A percentile compares a stretch with the other conserved stretches of the same genome.
Evolutionary conservation across 768 basidiomycete species (phyloP).

Genomic region (Trametes maxima): DNA sequence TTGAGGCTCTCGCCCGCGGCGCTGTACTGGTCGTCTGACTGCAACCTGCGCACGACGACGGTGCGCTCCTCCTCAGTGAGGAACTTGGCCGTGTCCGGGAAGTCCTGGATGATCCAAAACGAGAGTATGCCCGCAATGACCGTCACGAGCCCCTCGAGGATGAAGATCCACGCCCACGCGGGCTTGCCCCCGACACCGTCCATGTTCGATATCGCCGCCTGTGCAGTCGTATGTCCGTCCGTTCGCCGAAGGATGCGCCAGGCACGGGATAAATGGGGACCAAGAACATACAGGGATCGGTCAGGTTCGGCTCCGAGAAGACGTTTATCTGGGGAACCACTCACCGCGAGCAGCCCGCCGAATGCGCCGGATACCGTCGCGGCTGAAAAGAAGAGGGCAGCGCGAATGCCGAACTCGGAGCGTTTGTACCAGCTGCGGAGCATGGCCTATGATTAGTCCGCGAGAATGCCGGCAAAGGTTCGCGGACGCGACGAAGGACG

Average conservation of each 20-base stretch:
- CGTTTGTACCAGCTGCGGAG: conserved; percentile 61
- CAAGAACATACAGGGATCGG: background rate
- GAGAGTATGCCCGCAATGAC: conserved; percentile 65
- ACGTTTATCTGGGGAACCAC: conserved; percentile 11
- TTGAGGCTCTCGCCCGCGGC: conserved; percentile 67
- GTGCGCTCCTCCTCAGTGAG: conserved; percentile 71
- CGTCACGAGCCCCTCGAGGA: conserved; percentile 69
- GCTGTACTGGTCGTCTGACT: conserved; percentile 69
- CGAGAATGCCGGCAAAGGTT: conserved; percentile 11
- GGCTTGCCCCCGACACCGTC: conserved; percentile 68
- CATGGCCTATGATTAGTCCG: conserved; percentile 18
- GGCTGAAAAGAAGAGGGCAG: conserved; percentile 53
- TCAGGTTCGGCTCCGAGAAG: background rate
- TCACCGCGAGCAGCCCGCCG: conserved; percentile 71
- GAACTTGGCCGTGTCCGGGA: conserved; percentile 81
- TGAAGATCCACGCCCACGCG: conserved; percentile 76
- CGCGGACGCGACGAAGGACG: conserved; percentile 23
- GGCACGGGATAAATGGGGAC: background rate
- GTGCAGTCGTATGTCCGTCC: background rate
- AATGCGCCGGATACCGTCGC: conserved; percentile 85
- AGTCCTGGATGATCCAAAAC: conserved; percentile 82
- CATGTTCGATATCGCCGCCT: conserved; percentile 72
- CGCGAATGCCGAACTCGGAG: conserved; percentile 68
- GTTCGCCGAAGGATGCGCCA: background rate
- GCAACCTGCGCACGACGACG: conserved; percentile 64